phyloP scores from a whole-genome alignment of 805 yeast species.

The Monosporozyma servazzii region DNA sequence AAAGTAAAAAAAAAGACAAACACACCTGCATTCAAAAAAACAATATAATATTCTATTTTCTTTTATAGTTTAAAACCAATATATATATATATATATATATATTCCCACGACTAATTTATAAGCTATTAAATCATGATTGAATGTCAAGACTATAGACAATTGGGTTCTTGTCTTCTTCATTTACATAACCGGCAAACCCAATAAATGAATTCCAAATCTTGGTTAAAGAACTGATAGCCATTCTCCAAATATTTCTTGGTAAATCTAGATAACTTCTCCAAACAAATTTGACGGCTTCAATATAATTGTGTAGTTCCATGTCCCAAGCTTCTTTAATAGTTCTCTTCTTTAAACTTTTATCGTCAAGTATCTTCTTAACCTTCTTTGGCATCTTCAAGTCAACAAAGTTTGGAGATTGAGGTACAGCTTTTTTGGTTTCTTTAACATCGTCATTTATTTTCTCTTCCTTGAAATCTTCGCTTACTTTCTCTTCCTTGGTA shows the following conservation, averaged over 20 bases:
- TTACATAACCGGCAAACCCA: conserved; percentile 39
- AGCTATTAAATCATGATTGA: conserved; percentile 7
- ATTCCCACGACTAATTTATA: background rate
- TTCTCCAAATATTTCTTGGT: conserved; percentile 52
- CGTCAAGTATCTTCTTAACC: conserved; percentile 1
- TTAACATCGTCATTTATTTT: background rate
- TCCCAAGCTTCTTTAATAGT: conserved; percentile 37
- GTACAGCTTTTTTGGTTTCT: background rate
- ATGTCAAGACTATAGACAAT: conserved; percentile 15
- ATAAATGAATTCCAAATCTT: conserved; percentile 67
- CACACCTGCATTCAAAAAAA: background rate
- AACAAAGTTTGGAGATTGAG: conserved; percentile 10
- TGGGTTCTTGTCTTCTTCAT: conserved; percentile 19
- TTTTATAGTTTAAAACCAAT: background rate
- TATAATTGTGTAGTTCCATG: conserved; percentile 43
- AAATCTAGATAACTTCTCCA: conserved; percentile 55
- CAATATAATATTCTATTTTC: background rate
- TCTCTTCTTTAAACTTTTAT: conserved; percentile 4
- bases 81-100: background rate
- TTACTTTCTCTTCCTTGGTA: background rate
- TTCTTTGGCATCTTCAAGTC: conserved; percentile 24
- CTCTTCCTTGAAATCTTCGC: background rate
- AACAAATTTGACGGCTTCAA: conserved; percentile 56
- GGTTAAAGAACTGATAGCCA: conserved; percentile 40
- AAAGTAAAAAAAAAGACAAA: background rate